Base-by-base conservation (phyloP, 1,139 yeast genomes). In the Suhomyces wounanorum region DNA sequence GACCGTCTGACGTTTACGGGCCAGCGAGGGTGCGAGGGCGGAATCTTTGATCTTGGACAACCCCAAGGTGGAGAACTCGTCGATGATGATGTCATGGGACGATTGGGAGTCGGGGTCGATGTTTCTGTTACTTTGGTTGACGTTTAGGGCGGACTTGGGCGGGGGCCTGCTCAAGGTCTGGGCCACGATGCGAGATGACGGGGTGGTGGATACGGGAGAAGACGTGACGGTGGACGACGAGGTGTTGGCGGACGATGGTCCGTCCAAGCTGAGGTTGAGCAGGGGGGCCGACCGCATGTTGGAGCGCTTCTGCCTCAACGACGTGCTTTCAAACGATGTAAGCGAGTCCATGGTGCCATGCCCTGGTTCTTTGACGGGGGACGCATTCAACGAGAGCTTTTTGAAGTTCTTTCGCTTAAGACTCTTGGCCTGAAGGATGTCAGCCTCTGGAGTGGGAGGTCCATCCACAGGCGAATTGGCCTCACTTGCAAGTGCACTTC, bases 321-420 rank as follows among this genome's bases (percentile, higher is more conserved):
- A 51, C 18, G 40, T 39, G 37, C 45, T 37, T 21, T 53, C 57
- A 26, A 55, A 50, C 18, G 45, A 45, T 23, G 48, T 44, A 21
- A 45, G 18, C 14, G 35, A 33, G 5, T 43, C 49, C n/a, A 37
- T 25, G 13, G 33, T 43, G 30, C 51, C 41, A 10, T n/a, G n/a
- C n/a, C n/a, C 37, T 4, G 41, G n/a, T n/a, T 46, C 48, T 25
- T 43, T 52, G 31, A 45, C 46, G 26, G 55, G 56, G 40, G 58
- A 51, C 14, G 56, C 47, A 4, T 68, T 70, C 40, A 89, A 70
- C 33, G 87, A 82, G 42, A 89, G 75, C 55, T 87, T 79, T 65
- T 90, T 90, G 64, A 87, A 75, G 65, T 90, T 90, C 59, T 87
- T 82, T 50, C 96, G 78, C 56, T 82, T 82, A 54, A 89, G 68